phyloP scores from a whole-genome alignment of 108 stramenopile species.

The Pseudonitzschia multiseries region DNA sequence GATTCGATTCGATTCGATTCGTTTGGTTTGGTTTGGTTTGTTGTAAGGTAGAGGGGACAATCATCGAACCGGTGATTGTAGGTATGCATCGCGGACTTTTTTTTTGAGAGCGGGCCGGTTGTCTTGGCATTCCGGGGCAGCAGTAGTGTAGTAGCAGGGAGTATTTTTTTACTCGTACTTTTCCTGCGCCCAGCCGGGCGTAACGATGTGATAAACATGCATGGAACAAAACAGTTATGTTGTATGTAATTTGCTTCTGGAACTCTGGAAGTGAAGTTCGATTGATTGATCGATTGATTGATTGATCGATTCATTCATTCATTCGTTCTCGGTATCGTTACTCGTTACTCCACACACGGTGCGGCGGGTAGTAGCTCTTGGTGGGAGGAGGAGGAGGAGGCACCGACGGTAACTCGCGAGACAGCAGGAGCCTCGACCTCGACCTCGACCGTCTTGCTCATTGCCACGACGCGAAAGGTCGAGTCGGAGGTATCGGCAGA shows the following conservation, averaged over 20 bases:
- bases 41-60: too few relatives aligned
- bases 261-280: not conserved
- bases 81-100: too few relatives aligned
- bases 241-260: not conserved
- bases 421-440: too few relatives aligned
- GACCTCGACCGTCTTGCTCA: not conserved
- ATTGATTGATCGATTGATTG: not conserved
- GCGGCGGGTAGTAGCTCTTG: not conserved
- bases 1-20: too few relatives aligned
- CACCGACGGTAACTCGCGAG: not conserved
- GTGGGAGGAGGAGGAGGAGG: too few relatives aligned
- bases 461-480: not conserved
- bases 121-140: too few relatives aligned
- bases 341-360: constrained; percentile 7
- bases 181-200: not conserved
- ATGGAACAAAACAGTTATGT: not conserved
- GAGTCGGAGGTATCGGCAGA: not conserved
- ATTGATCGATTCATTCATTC: too few relatives aligned
- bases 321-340: not conserved
- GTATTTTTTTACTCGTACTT: too few relatives aligned
- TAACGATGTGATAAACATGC: not conserved
- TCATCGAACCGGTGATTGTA: too few relatives aligned
- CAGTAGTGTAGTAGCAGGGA: too few relatives aligned
- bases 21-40: too few relatives aligned
- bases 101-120: too few relatives aligned